Evolutionary conservation across 2,329 filamentous ascomycete species (phyloP).

Genomic region (Sarocladiaceae sp.): DNA sequence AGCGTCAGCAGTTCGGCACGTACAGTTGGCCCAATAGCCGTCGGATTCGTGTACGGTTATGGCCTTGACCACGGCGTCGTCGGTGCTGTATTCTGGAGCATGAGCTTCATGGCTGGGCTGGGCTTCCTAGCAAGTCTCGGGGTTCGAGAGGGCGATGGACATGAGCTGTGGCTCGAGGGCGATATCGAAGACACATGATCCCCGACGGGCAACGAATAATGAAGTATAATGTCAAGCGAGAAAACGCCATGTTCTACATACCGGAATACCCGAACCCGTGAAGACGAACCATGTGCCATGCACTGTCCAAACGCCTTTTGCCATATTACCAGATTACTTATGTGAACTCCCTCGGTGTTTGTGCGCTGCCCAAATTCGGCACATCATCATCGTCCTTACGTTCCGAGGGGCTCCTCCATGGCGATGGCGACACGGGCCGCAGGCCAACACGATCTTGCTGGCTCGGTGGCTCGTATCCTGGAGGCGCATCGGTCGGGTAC

Average conservation of each 20-base stretch:
- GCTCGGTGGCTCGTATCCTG: conserved; percentile 9
- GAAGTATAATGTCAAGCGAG: neutral
- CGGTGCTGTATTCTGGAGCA: conserved; percentile 54
- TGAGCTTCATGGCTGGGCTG: conserved; percentile 44
- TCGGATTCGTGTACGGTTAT: conserved; percentile 57
- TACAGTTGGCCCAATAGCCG: conserved; percentile 56
- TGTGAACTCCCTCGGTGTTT: conserved; percentile 29
- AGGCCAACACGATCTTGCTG: conserved; percentile 20
- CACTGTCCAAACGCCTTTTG: neutral
- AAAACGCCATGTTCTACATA: conserved; percentile 3
- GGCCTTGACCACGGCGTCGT: conserved; percentile 54
- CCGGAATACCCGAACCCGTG: conserved; percentile 2
- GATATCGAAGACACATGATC: conserved; percentile 28
- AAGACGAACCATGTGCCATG: conserved; percentile 1
- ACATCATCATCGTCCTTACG: conserved; percentile 26
- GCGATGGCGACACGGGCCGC: conserved; percentile 22
- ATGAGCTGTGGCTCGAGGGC: conserved; percentile 61
- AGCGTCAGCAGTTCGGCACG: conserved; percentile 54
- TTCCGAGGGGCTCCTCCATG: conserved; percentile 21
- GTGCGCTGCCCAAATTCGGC: conserved; percentile 24
- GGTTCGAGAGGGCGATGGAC: conserved; percentile 58
- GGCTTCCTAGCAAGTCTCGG: conserved; percentile 48
- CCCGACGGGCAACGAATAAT: neutral
- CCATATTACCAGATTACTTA: conserved; percentile 13
- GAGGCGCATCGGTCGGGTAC: conserved; percentile 7